Conservation (phyloP, 1,139 yeast genomes). For the Suhomyces bokatorum region DNA sequence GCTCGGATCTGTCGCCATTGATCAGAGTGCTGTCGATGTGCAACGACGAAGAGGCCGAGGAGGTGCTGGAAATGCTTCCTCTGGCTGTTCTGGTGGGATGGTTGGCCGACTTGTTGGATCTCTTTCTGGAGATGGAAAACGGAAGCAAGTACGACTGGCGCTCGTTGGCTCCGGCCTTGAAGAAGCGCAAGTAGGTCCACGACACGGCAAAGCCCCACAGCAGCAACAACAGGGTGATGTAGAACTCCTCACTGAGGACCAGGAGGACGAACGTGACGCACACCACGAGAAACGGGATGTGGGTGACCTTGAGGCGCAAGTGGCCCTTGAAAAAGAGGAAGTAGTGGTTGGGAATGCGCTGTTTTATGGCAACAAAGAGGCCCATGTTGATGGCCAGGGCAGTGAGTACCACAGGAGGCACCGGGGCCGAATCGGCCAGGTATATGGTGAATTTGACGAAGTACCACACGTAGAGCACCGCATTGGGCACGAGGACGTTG, state of each 20-base stretch:
- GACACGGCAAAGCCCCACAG: slow-evolving; percentile 35
- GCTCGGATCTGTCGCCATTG: slow-evolving; percentile 44
- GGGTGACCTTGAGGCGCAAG: slow-evolving; percentile 39
- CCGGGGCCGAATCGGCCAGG: slow-evolving; percentile 15
- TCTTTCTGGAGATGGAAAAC: slow-evolving; percentile 27
- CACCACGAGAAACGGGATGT: slow-evolving; percentile 37
- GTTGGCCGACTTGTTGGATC: slow-evolving; percentile 21
- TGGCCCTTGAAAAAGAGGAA: slow-evolving; percentile 42
- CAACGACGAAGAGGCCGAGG: slow-evolving; percentile 15
- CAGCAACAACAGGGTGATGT: slow-evolving; percentile 28
- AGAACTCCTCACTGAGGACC: slow-evolving; percentile 31
- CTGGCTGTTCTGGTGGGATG: slow-evolving; percentile 11
- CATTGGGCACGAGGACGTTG: slow-evolving; percentile 32
- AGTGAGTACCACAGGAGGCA: slow-evolving; percentile 40
- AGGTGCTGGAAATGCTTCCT: slow-evolving; percentile 7
- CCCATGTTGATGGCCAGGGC: slow-evolving; percentile 44
- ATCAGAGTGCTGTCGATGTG: slow-evolving; percentile 27
- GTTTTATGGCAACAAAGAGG: slow-evolving; percentile 45
- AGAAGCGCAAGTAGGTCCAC: slow-evolving; percentile 44
- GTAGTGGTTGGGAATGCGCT: slow-evolving; percentile 46
- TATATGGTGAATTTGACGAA: slow-evolving; percentile 32
- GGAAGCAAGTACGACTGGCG: slow-evolving; percentile 46
- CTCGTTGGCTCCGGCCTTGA: slow-evolving; percentile 44
- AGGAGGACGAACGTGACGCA: slow-evolving; percentile 20
- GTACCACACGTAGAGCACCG: slow-evolving; percentile 36